Evolutionary conservation across 2,329 filamentous ascomycete species (phyloP), one percentile per base, ranked within the genome.

Genomic region (Talaromyces sp.): DNA sequence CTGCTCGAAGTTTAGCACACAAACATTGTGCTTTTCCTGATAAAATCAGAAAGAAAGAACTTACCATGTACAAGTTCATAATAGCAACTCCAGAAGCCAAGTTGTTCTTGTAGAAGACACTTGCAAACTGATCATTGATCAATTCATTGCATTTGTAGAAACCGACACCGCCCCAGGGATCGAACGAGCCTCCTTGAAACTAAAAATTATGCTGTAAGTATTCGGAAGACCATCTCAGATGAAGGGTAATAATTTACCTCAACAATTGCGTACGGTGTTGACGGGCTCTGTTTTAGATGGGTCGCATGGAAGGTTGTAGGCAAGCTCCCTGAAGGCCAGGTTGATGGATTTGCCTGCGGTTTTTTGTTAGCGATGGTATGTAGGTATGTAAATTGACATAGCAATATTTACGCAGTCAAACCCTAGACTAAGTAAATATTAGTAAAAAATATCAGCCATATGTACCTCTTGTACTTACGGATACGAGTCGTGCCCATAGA

Each of bases 101-200:
- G 57, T 86, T 81, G 66, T 92, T 91, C 80, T 93, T 93, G 73
- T 92, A 90, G 70, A 92, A 91, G 0, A 95, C 87, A 17, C 90
- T 80, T 63, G 89, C 85, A 64, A 91, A 92, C 66, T 92, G 88
- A n/a, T 87, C 79, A 64, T 89, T 89, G 4, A 90, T 77, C 3
- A 93, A 79, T 2, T 79, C 76, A 4, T 83, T 78, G 67, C 91
- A 95, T 61, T 86, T 78, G 2, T 84, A 85, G 56, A 90, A 90
- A 0, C 89, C 88, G 15, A 80, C 76, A 17, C 89, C 90, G 55
- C 89, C 91, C 84, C 89, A 93, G 0, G 87, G 85, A 69, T 92
- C 89, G 63, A 88, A 92, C 0, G 86, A 80, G 25, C 89, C 89
- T 1, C 84, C 88, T 80, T 92, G 87, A 65, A 88, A 89, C 78